Percentiles rank a stretch among this genome's conserved stretches.
Evolutionary conservation across 1,284 basidiomycete species (phyloP).

Genomic region (Psilocybe mexicana): DNA sequence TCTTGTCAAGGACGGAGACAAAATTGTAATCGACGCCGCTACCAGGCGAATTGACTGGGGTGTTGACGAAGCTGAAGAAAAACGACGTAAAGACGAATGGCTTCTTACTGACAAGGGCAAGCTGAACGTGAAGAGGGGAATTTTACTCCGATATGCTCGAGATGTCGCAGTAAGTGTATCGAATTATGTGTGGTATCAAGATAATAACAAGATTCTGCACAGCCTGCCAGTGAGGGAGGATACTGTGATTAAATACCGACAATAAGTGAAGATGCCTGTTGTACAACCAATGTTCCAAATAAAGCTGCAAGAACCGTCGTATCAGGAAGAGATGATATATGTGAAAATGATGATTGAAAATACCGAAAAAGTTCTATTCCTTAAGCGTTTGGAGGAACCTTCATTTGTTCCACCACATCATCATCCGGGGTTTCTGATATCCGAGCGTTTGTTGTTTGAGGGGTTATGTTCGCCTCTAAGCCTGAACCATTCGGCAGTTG

Average conservation of each 20-base stretch:
- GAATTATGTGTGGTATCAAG: not conserved
- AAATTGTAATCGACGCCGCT: slow-evolving; percentile 79
- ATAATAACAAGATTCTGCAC: not conserved
- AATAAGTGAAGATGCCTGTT: not conserved
- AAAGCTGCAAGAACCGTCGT: not conserved
- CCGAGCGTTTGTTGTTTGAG: slow-evolving; percentile 1
- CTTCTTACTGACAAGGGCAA: slow-evolving; percentile 58
- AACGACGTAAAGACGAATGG: slow-evolving; percentile 73
- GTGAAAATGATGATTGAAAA: not conserved
- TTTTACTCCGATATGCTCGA: slow-evolving; percentile 74
- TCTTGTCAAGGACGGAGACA: slow-evolving; percentile 90
- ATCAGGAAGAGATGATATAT: not conserved
- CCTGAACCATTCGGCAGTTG: not conserved
- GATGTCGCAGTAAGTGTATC: slow-evolving; percentile 70
- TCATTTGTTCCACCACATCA: slow-evolving; percentile 18
- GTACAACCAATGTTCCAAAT: not conserved
- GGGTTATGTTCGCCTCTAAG: not conserved
- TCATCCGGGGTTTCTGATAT: slow-evolving; percentile 11
- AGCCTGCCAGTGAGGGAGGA: slow-evolving; percentile 78
- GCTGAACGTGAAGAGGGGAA: slow-evolving; percentile 71
- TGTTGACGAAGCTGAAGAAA: slow-evolving; percentile 81
- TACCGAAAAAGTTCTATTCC: not conserved
- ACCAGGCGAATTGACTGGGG: slow-evolving; percentile 81
- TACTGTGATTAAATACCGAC: slow-evolving; percentile 63
- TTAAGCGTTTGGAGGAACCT: slow-evolving; percentile 16